A percentile compares a stretch with the other conserved stretches of the same genome.
These are phyloP conservation scores for Lippia alba DNA, from an alignment of 305 asterid species.

Conservation along the genomic window DNA sequence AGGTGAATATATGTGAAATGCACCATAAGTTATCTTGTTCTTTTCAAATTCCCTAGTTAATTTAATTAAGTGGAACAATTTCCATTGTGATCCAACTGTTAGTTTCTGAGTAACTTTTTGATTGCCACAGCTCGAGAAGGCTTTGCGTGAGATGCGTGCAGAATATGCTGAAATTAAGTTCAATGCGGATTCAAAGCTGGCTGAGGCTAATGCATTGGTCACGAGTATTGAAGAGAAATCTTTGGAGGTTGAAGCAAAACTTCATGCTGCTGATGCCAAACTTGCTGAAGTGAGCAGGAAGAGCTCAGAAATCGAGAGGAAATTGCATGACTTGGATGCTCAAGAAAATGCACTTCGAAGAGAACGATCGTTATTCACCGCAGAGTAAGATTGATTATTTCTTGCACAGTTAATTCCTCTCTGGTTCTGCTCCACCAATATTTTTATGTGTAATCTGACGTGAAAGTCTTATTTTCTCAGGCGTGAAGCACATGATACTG, in stretches of 20 bases:
- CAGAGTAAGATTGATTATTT: conserved; percentile 66
- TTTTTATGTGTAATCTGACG: conserved; percentile 31
- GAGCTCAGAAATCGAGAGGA: conserved; percentile 85
- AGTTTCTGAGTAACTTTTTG: conserved; percentile 30
- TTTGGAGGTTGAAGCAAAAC: conserved; percentile 85
- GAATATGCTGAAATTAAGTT: conserved; percentile 90
- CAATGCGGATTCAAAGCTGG: conserved; percentile 88
- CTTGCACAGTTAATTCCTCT: conserved; percentile 27
- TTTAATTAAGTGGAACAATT: conserved; percentile 12
- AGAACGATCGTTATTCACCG: conserved; percentile 67
- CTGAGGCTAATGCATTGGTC: conserved; percentile 86
- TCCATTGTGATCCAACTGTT: conserved; percentile 23
- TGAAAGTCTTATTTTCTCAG: conserved; percentile 48
- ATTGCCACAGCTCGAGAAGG: conserved; percentile 87
- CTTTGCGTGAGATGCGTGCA: conserved; percentile 85
- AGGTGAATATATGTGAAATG: conserved; percentile 8
- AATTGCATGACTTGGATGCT: conserved; percentile 64
- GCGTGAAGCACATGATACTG: conserved; percentile 68
- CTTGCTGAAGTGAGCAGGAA: conserved; percentile 90
- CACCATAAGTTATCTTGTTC: conserved; percentile 13
- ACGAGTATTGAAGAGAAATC: conserved; percentile 88
- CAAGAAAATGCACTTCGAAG: conserved; percentile 84
- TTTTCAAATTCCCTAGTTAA: neutral
- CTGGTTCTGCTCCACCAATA: neutral
- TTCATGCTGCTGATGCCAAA: conserved; percentile 86